Evolutionary conservation across 73 alveolate species (phyloP).

Genomic region (Paramecium octaurelia): DNA sequence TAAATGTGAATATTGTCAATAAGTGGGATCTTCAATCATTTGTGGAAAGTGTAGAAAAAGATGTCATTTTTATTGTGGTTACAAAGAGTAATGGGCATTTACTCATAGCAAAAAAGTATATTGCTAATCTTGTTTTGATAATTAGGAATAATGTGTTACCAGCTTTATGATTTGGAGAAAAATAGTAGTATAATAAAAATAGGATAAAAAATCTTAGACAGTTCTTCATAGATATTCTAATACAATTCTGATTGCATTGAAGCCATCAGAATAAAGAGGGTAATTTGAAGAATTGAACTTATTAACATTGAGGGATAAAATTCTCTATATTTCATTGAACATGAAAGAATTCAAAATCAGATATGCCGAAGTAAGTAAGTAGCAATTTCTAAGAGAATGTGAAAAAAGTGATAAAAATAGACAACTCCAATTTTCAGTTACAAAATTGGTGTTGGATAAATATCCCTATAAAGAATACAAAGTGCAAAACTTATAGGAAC

Average conservation of each 20-base stretch:
- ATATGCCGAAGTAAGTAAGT: neutral
- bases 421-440: neutral
- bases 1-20: slow-evolving; percentile 48
- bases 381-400: neutral
- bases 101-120: slow-evolving; percentile 14
- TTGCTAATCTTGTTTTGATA: neutral
- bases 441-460: neutral
- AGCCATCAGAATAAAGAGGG: neutral
- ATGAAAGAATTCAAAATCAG: neutral
- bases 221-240: neutral
- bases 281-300: neutral
- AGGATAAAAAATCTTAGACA: neutral
- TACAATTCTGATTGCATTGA: neutral
- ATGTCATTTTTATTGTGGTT: slow-evolving; percentile 57
- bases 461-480: neutral
- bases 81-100: slow-evolving; percentile 33
- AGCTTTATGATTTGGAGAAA: neutral
- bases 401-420: neutral
- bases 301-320: neutral
- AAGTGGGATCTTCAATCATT: slow-evolving; percentile 36
- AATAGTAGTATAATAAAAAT: slow-evolving; percentile 33
- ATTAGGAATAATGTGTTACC: neutral
- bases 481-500: neutral
- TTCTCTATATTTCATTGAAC: neutral
- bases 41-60: slow-evolving; percentile 53